Evolutionary conservation across 2,329 filamentous ascomycete genomes (phyloP).

Genomic region (Stemphylium beticola): DNA sequence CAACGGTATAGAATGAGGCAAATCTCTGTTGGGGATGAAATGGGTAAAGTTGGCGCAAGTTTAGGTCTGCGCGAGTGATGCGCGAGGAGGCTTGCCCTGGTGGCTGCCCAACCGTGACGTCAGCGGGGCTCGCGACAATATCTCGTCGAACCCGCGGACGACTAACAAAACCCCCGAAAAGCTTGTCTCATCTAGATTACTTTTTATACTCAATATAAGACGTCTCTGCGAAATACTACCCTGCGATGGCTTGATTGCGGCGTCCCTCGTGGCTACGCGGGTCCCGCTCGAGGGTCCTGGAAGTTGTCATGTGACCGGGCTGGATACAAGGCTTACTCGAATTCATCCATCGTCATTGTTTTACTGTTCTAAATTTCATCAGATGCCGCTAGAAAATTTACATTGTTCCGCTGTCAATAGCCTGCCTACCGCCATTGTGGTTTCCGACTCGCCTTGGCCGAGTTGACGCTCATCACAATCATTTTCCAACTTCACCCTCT

Average conservation of each 20-base stretch:
- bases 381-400: no score
- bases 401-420: neutral
- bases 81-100: constrained; percentile 4
- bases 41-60: constrained; percentile 6
- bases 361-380: neutral
- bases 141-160: neutral
- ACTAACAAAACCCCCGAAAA: no score
- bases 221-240: no score
- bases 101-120: constrained; percentile 21
- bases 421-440: neutral
- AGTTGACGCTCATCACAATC: neutral
- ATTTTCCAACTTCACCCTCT: neutral
- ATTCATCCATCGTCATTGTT: neutral
- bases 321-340: no score
- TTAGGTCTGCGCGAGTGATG: constrained; percentile 9
- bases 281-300: no score
- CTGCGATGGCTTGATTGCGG: no score
- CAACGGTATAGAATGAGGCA: neutral
- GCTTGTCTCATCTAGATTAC: no score
- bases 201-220: no score
- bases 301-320: no score
- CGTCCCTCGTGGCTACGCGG: no score
- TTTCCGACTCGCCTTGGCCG: neutral
- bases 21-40: constrained; percentile 1
- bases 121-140: constrained; percentile 16